A percentile compares a stretch with the other conserved stretches of the same genome.
phyloP scores from a whole-genome alignment of 2,329 filamentous ascomycete species.

The Coniella vitis region DNA sequence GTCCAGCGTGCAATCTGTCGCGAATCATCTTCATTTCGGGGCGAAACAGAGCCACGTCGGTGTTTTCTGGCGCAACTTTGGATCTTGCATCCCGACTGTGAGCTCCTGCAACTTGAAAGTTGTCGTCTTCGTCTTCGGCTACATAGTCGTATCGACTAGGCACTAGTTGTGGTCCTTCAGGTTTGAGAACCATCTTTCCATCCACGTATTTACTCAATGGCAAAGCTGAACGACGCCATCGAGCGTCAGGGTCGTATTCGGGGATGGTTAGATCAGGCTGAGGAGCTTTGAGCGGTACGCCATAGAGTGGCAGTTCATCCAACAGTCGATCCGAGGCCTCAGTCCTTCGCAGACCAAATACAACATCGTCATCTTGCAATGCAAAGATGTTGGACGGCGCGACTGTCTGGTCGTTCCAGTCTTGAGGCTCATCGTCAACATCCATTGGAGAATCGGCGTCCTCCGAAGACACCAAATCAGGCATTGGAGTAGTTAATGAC shows the following conservation, averaged over 20 bases:
- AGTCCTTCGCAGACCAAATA: slow-evolving; percentile 70
- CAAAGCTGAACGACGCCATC: slow-evolving; percentile 70
- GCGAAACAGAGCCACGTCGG: slow-evolving; percentile 79
- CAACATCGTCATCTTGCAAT: slow-evolving; percentile 72
- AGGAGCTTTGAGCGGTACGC: slow-evolving; percentile 53
- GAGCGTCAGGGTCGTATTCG: slow-evolving; percentile 59
- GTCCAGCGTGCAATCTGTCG: slow-evolving; percentile 81
- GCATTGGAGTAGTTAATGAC: slow-evolving; percentile 45
- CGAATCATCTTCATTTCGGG: slow-evolving; percentile 84
- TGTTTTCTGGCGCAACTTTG: slow-evolving; percentile 60
- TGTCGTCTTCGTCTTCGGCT: slow-evolving; percentile 59
- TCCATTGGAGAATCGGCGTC: slow-evolving; percentile 52
- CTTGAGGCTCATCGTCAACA: slow-evolving; percentile 32
- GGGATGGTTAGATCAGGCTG: slow-evolving; percentile 50
- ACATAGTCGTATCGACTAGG: slow-evolving; percentile 77
- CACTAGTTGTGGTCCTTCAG: slow-evolving; percentile 62
- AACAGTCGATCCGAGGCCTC: slow-evolving; percentile 70
- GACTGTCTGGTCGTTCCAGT: slow-evolving; percentile 35
- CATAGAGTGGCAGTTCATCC: slow-evolving; percentile 74
- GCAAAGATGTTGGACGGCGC: slow-evolving; percentile 77
- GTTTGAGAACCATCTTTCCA: slow-evolving; percentile 66
- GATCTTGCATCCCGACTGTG: slow-evolving; percentile 22
- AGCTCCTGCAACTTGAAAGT: slow-evolving; percentile 34
- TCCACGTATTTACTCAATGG: slow-evolving; percentile 83
- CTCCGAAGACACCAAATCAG: slow-evolving; percentile 59